Evolutionary conservation across 441 rosid species (phyloP), one percentile per base, ranked within the genome.

Genomic region (Capsella rubella): DNA sequence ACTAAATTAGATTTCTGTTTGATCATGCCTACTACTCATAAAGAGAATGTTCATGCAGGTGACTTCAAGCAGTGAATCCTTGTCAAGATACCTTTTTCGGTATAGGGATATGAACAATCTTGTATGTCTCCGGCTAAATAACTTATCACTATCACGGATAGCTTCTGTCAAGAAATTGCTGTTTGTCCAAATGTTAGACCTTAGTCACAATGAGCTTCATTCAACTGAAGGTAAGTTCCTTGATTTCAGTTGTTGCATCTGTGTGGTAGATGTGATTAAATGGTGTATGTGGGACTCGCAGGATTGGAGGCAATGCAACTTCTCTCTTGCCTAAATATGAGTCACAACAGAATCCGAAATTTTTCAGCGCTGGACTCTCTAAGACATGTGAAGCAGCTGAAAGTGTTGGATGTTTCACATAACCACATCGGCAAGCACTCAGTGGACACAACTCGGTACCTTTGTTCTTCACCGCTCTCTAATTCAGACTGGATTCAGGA

Each of bases 181-280:
- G 74, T 90, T 96, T 96, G 96, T 95, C 69, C 96, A 88, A 81
- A 87, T 89, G 86, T 84, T 92, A 76, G 96, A 95, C 81, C 90
- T 95, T 64, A 85, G 98, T 82, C 84, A 85, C 78, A 92, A 92
- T 52, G 92, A 95, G 70, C 89, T 95, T 55, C 87, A 35, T 61
- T 92, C 98, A 66, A 74, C 92, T 56, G 95, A 95, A 87, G 99
- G 98, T 89, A 84, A 70, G 31, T 71, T 80, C 32, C 71, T 55
- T 4, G 21, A 15, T 29, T 32, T 28, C 21, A 46, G 25, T 5
- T 67, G 57, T 50, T 67, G 34, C 62, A 51, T 42, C 31, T 50
- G 42, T 53, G 46, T 31, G 45, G 16, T 52, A 72, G 15, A 52
- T 53, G 28, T 60, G 34, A 43, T 55, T 18, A 35, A 68, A 45